Base-by-base conservation (phyloP, 2,329 filamentous ascomycete species). In the Simplicillium sp. region DNA sequence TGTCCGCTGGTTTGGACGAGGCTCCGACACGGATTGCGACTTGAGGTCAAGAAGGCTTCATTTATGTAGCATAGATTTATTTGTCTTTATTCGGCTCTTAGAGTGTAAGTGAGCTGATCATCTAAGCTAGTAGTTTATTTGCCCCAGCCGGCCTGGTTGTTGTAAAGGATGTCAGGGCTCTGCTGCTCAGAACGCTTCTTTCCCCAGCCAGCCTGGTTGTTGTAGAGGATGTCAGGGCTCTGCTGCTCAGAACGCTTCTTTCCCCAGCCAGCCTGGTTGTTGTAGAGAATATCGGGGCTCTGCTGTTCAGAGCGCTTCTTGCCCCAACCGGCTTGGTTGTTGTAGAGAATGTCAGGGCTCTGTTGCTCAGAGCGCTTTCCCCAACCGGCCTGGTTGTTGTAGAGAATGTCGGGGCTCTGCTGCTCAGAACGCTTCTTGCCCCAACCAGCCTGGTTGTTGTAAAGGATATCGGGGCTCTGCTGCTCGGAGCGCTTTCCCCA, bases 331-430 rank as follows among this genome's bases (percentile, higher is more conserved):
- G 39, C 39, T 12, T 34, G 15, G 32, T 41, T 36, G 33, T 36
- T 41, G 39, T 41, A 29, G 32, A 41, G 17, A 18, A 41, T 36
- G n/a, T 41, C 33, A 17, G 8, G 16, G 15, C 15, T 13, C 31
- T 33, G 31, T 7, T 6, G 5, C 12, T 36, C 20, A 28, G 32
- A 13, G 18, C 39, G 15, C 39, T 41, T 36, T 5, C 39, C 39
- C 44, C 44, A 45, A 14, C 44, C 44, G 5, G 44, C 44, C 8
- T 34, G 29, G 33, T 45, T 45, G 44, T 45, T 45, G 36, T 45
- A 43, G 11, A 45, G 37, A n/a, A 42, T 43, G 17, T 43, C 41
- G 18, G 36, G 36, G 36, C 31, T 42, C 17, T 34, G 36, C 12
- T 34, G 20, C 16, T 37, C 29, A 9, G 32, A 12, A 11, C 41